phyloP scores from a whole-genome alignment of 805 yeast genomes.

The Clavispora santaluciae region DNA sequence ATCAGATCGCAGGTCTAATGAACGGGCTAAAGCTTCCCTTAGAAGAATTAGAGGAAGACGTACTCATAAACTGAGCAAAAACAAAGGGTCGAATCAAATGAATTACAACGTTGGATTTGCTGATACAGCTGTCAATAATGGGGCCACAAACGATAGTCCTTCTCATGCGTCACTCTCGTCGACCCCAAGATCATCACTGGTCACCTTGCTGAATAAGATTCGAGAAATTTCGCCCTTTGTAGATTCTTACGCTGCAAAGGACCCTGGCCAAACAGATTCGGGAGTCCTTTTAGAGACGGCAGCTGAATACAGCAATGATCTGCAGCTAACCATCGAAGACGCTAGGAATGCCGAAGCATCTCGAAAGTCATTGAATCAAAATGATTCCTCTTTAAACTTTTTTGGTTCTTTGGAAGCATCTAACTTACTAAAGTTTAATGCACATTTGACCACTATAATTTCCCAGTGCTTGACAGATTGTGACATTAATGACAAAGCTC shows the following conservation, averaged over 20 bases:
- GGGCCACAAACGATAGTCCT: slow-evolving; percentile 12
- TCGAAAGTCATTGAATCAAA: neutral
- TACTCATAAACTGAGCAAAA: slow-evolving; percentile 39
- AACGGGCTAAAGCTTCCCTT: slow-evolving; percentile 62
- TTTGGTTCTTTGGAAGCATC: neutral
- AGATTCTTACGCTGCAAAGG: neutral
- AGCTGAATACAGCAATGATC: neutral
- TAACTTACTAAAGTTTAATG: slow-evolving; percentile 19
- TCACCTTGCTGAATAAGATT: neutral
- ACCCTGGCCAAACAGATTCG: neutral
- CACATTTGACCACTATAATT: slow-evolving; percentile 48
- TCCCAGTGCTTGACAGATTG: slow-evolving; percentile 62
- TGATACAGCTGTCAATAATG: slow-evolving; percentile 10
- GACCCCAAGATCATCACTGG: slow-evolving; percentile 6
- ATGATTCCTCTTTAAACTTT: neutral
- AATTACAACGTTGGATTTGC: slow-evolving; percentile 18
- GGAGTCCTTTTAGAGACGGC: neutral
- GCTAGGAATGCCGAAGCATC: neutral
- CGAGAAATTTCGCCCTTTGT: neutral
- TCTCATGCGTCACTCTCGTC: slow-evolving; percentile 21
- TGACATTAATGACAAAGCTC: slow-evolving; percentile 31
- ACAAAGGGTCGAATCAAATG: slow-evolving; percentile 19
- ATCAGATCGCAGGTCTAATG: slow-evolving; percentile 39
- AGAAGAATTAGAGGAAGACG: slow-evolving; percentile 57
- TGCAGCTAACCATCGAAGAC: neutral